phyloP scores from a whole-genome alignment of 139 green algal species.

The Gonium pectorale region DNA sequence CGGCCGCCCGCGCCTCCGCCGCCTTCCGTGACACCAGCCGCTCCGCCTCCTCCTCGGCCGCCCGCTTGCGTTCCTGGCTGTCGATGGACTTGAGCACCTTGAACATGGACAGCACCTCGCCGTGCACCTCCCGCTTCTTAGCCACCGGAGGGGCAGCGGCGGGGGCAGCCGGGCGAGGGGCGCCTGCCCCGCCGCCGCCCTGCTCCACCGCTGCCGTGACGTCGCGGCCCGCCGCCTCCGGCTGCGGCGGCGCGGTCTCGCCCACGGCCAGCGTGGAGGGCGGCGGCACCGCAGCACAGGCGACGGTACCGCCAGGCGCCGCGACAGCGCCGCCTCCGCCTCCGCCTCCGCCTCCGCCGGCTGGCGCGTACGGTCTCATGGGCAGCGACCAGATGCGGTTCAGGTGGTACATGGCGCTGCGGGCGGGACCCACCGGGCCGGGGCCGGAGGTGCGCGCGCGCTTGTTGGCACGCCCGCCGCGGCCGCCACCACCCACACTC shows the following conservation, averaged over 20 bases:
- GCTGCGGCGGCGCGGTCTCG: background rate
- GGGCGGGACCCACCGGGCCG: background rate
- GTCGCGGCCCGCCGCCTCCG: background rate
- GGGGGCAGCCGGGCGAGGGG: background rate
- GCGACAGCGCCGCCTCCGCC: background rate
- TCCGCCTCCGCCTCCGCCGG: background rate
- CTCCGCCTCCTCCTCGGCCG: background rate
- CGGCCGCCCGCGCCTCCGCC: background rate
- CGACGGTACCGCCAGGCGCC: background rate
- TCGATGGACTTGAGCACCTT: constrained; percentile 44
- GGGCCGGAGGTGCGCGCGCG: background rate
- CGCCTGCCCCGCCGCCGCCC: background rate
- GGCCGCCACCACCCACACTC: no score
- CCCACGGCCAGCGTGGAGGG: background rate
- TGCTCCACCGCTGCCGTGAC: background rate
- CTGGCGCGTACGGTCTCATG: constrained; percentile 2
- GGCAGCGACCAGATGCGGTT: constrained; percentile 9
- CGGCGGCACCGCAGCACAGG: background rate
- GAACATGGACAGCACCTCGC: constrained; percentile 38
- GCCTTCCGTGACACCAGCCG: background rate
- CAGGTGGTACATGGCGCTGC: constrained; percentile 25
- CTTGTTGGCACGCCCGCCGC: background rate
- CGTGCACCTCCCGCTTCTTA: constrained; percentile 16
- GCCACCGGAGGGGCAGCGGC: background rate
- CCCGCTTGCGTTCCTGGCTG: background rate